These are phyloP conservation scores for Psidium friedrichsthalianum DNA, from an alignment of 345 rosid genomes.

Conservation along the genomic window DNA sequence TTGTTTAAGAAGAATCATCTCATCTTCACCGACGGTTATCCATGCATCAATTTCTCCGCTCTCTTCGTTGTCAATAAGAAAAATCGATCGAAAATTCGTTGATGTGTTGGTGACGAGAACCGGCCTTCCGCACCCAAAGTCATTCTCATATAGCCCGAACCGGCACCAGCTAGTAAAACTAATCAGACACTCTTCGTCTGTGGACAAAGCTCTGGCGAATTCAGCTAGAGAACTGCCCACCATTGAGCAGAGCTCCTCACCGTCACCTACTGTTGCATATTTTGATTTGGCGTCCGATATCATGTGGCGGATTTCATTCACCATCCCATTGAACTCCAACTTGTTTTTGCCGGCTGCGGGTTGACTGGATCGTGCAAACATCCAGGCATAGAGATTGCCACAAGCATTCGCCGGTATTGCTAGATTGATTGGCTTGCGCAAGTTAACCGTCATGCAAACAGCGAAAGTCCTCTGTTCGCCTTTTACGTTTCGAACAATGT, in stretches of 20 bases:
- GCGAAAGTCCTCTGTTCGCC: not conserved
- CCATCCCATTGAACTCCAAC: not conserved
- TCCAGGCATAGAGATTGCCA: not conserved
- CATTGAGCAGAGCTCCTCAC: not conserved
- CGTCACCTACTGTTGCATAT: not conserved
- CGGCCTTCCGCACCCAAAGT: constrained; percentile 54
- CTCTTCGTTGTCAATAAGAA: constrained; percentile 23
- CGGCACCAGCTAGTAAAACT: constrained; percentile 21
- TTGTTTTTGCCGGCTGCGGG: not conserved
- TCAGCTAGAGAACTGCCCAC: not conserved
- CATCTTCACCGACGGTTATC: constrained; percentile 12
- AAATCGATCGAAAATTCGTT: constrained; percentile 10
- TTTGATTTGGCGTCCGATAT: not conserved
- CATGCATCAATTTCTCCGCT: constrained; percentile 41
- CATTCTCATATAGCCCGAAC: constrained; percentile 26
- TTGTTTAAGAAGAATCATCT: not conserved
- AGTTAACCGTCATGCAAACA: not conserved
- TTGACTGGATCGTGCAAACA: not conserved
- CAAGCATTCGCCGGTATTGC: not conserved
- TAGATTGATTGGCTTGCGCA: not conserved
- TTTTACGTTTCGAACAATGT: not conserved
- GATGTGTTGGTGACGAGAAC: constrained; percentile 22
- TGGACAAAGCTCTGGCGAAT: not conserved
- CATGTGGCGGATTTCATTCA: not conserved
- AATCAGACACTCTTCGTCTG: constrained; percentile 1